These are phyloP conservation scores for Allomyces javanicus DNA, from an alignment of 192 early-diverging fungal species.

Conservation along the genomic window DNA sequence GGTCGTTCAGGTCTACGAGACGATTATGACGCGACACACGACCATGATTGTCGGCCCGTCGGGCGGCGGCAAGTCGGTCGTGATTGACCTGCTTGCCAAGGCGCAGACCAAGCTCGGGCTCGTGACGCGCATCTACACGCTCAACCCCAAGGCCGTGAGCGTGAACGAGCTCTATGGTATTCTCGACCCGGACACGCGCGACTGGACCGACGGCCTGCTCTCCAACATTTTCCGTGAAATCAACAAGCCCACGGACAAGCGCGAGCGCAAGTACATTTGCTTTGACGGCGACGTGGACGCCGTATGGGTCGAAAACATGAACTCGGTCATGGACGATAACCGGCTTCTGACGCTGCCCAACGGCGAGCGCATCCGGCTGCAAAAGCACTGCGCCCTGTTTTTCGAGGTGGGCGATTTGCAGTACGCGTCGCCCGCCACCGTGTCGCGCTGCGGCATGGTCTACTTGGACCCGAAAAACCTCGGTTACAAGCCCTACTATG, in stretches of 20 bases:
- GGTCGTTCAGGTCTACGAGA: constrained; percentile 92
- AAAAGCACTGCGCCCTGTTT: constrained; percentile 88
- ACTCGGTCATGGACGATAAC: constrained; percentile 95
- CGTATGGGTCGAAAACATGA: constrained; percentile 99
- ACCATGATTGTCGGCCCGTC: constrained; percentile 99
- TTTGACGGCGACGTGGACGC: constrained; percentile 99
- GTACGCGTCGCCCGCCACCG: constrained; percentile 93
- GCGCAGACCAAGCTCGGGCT: constrained; percentile 73
- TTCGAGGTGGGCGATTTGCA: constrained; percentile 98
- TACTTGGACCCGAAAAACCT: constrained; percentile 93
- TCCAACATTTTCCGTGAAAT: constrained; percentile 94
- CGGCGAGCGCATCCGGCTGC: constrained; percentile 87
- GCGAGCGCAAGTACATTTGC: constrained; percentile 93
- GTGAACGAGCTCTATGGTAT: constrained; percentile 94
- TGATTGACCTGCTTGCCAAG: constrained; percentile 76
- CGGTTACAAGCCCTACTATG: constrained; percentile 48
- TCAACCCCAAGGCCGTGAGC: constrained; percentile 93
- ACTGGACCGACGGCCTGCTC: constrained; percentile 98
- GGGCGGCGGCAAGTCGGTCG: constrained; percentile 83
- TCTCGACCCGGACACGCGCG: constrained; percentile 89
- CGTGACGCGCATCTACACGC: constrained; percentile 70
- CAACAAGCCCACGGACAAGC: constrained; percentile 85
- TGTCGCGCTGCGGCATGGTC: constrained; percentile 99
- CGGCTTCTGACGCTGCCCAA: constrained; percentile 90
- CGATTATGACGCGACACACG: constrained; percentile 93